A percentile compares a stretch with the other conserved stretches of the same genome.
Conservation (phyloP, 2,329 filamentous ascomycete species). For the Iodosphaeria phyllophila region DNA sequence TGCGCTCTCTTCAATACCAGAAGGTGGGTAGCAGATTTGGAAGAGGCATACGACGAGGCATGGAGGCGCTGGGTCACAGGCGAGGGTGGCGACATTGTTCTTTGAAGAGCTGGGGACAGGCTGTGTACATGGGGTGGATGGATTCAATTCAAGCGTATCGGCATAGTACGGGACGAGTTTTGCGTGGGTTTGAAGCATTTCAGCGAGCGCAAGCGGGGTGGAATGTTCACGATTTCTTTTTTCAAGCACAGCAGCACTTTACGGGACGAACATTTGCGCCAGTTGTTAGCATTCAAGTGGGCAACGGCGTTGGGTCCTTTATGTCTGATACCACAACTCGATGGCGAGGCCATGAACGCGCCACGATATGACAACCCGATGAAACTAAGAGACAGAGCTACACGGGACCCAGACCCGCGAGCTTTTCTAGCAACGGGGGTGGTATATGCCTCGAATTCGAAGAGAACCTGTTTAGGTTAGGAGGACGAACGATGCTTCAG, state of each 20-base stretch:
- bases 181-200: background rate
- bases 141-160: background rate
- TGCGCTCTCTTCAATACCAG: conserved; percentile 82
- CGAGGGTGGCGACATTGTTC: conserved; percentile 58
- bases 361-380: too few relatives aligned
- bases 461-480: too few relatives aligned
- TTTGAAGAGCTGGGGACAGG: background rate
- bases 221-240: background rate
- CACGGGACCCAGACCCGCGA: too few relatives aligned
- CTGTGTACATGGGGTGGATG: background rate
- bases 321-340: too few relatives aligned
- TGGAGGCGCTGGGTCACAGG: conserved; percentile 79
- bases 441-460: too few relatives aligned
- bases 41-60: conserved; percentile 71
- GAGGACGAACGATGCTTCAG: too few relatives aligned
- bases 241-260: background rate
- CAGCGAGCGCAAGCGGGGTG: too few relatives aligned
- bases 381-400: too few relatives aligned
- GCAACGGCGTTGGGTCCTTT: background rate
- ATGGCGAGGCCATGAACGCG: too few relatives aligned
- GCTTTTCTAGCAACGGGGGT: too few relatives aligned
- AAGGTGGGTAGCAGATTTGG: conserved; percentile 79
- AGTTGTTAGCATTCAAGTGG: too few relatives aligned
- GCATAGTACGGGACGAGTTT: conserved; percentile 1
- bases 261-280: background rate